Conservation (phyloP, 1,284 basidiomycete species). For the Fomitopsis pinicola region DNA sequence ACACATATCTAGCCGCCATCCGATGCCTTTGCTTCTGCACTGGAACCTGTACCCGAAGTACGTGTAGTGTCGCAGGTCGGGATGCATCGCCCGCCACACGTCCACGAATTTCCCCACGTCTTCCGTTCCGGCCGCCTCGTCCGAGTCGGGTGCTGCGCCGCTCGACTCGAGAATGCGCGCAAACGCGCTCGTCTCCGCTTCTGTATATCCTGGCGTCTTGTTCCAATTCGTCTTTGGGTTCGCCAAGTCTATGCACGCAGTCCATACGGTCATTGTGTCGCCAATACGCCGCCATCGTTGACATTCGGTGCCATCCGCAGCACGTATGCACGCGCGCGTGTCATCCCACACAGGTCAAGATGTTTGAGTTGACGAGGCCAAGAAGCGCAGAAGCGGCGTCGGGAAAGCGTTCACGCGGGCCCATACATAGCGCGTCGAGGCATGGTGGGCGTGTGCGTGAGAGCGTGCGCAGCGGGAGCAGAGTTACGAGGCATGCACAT, state of each 20-base stretch:
- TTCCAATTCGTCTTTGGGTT: slow-evolving; percentile 75
- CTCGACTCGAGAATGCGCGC: slow-evolving; percentile 54
- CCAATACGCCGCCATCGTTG: neutral
- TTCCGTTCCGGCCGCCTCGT: slow-evolving; percentile 16
- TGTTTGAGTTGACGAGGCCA: neutral
- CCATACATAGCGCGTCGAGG: slow-evolving; percentile 1
- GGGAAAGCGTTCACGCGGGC: neutral
- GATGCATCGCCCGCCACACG: slow-evolving; percentile 77
- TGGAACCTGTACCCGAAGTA: slow-evolving; percentile 87
- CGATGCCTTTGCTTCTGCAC: slow-evolving; percentile 75
- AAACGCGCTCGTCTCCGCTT: slow-evolving; percentile 72
- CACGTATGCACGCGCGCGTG: neutral
- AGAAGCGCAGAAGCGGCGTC: neutral
- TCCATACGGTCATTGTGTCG: neutral
- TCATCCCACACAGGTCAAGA: neutral
- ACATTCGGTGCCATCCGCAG: neutral
- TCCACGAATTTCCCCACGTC: slow-evolving; percentile 61
- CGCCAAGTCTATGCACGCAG: slow-evolving; percentile 45
- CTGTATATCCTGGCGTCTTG: slow-evolving; percentile 76
- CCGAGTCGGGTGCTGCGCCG: slow-evolving; percentile 17
- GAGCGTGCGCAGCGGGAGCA: neutral
- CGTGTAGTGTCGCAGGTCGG: slow-evolving; percentile 67
- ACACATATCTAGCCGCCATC: slow-evolving; percentile 89
- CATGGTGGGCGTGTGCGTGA: neutral
- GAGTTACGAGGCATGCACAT: neutral